phyloP scores from a whole-genome alignment of 352 stramenopile genomes.

The Pilasporangium apinafurcum region DNA sequence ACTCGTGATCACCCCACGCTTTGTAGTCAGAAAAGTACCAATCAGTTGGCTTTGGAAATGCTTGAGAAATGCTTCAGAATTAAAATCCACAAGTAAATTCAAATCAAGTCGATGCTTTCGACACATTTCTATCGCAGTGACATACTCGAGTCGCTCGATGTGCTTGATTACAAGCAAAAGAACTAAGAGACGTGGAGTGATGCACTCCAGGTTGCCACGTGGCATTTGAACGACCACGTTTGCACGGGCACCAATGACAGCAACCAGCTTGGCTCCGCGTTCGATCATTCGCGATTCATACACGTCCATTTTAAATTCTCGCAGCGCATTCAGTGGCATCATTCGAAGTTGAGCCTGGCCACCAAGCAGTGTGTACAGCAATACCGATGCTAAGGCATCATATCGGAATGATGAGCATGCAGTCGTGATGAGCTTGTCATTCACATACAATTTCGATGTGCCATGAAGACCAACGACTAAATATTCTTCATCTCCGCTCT shows the following conservation, averaged over 20 bases:
- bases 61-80: conserved; percentile 31
- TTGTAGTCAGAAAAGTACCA: conserved; percentile 16
- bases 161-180: conserved; percentile 36
- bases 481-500: background rate
- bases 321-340: conserved; percentile 22
- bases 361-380: conserved; percentile 66
- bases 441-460: conserved; percentile 46
- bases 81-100: conserved; percentile 69
- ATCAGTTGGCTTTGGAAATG: conserved; percentile 23
- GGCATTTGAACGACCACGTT: conserved; percentile 69
- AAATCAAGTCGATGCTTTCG: conserved; percentile 76
- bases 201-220: conserved; percentile 69
- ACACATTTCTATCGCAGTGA: conserved; percentile 51
- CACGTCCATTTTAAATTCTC: conserved; percentile 5
- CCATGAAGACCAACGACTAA: conserved; percentile 34
- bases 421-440: conserved; percentile 22
- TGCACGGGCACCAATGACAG: conserved; percentile 36
- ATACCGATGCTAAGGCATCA: conserved; percentile 20
- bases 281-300: conserved; percentile 48
- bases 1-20: conserved; percentile 28
- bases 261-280: conserved; percentile 55
- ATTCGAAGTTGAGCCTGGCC: conserved; percentile 52
- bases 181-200: conserved; percentile 53
- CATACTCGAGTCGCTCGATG: conserved; percentile 32
- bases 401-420: conserved; percentile 66